These are phyloP conservation scores for Psilocybe azurescens DNA, from an alignment of 768 basidiomycete genomes.

Conservation along the genomic window DNA sequence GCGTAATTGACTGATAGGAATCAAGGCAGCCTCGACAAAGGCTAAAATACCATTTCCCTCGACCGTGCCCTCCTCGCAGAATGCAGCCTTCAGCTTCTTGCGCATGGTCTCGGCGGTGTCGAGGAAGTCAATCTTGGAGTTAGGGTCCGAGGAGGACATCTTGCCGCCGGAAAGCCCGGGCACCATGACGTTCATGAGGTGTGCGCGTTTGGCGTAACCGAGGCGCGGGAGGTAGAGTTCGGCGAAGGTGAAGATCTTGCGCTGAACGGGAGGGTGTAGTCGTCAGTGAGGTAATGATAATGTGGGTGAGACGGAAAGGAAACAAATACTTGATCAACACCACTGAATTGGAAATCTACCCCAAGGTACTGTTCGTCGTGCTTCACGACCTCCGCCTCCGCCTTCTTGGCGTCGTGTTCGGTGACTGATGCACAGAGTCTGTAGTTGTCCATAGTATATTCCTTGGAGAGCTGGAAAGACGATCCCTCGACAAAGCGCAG, in stretches of 20 bases:
- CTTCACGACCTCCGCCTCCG: conserved; percentile 98
- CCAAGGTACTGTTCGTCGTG: conserved; percentile 98
- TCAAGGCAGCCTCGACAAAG: conserved; percentile 86
- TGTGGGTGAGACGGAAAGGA: conserved; percentile 19
- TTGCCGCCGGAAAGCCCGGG: conserved; percentile 96
- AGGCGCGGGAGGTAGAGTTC: conserved; percentile 93
- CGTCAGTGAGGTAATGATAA: not conserved
- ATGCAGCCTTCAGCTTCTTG: conserved; percentile 90
- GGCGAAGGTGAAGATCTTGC: conserved; percentile 98
- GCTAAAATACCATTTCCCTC: conserved; percentile 88
- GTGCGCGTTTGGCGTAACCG: conserved; percentile 93
- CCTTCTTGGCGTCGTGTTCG: conserved; percentile 97
- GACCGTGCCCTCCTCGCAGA: conserved; percentile 92
- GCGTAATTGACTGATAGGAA: conserved; percentile 83
- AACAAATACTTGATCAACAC: conserved; percentile 84
- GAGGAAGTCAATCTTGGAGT: conserved; percentile 98
- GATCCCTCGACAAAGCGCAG: conserved; percentile 89
- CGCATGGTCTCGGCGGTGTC: conserved; percentile 84
- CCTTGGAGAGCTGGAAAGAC: conserved; percentile 87
- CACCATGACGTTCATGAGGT: conserved; percentile 98
- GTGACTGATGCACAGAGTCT: conserved; percentile 88
- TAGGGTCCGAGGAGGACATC: conserved; percentile 98
- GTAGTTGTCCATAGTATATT: conserved; percentile 97
- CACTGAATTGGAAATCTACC: conserved; percentile 99
- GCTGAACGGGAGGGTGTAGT: conserved; percentile 44